These are phyloP conservation scores for Dactylonectria macrodidyma DNA, from an alignment of 2,329 filamentous ascomycete species.

Conservation along the genomic window DNA sequence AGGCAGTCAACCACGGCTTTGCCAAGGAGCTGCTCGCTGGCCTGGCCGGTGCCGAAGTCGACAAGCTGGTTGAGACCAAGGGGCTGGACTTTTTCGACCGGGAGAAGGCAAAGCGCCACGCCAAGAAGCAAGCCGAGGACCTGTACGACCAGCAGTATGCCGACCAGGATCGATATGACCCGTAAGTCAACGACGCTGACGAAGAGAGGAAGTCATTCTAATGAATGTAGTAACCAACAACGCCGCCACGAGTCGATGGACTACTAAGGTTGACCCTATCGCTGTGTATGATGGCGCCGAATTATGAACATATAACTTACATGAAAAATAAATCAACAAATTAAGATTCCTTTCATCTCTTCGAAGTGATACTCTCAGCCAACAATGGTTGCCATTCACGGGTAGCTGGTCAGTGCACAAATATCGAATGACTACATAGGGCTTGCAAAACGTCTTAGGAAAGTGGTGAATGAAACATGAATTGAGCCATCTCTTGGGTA, in stretches of 20 bases:
- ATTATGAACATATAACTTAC: background rate
- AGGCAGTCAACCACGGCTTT: slow-evolving; percentile 79
- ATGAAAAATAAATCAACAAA: background rate
- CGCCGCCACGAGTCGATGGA: slow-evolving; percentile 27
- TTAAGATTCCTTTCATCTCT: background rate
- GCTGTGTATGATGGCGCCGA: background rate
- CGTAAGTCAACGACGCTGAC: slow-evolving; percentile 58
- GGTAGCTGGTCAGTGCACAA: too few species aligned
- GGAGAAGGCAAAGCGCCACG: slow-evolving; percentile 71
- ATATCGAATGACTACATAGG: too few species aligned
- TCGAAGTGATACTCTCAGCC: too few species aligned
- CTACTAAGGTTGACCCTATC: slow-evolving; percentile 45
- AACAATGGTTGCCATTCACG: too few species aligned
- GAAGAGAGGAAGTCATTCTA: background rate
- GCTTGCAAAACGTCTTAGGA: too few species aligned
- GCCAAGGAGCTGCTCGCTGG: slow-evolving; percentile 85
- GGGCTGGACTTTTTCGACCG: slow-evolving; percentile 73
- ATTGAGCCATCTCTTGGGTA: too few species aligned
- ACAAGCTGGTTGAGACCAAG: slow-evolving; percentile 82
- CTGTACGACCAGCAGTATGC: slow-evolving; percentile 72
- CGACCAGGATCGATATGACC: slow-evolving; percentile 66
- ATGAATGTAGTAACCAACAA: slow-evolving; percentile 46
- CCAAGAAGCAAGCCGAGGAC: slow-evolving; percentile 69
- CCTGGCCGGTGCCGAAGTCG: slow-evolving; percentile 81
- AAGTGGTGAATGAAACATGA: too few species aligned